These are phyloP conservation scores for Rhizoctonia solani DNA, from an alignment of 1,284 basidiomycete genomes.

Conservation along the genomic window DNA sequence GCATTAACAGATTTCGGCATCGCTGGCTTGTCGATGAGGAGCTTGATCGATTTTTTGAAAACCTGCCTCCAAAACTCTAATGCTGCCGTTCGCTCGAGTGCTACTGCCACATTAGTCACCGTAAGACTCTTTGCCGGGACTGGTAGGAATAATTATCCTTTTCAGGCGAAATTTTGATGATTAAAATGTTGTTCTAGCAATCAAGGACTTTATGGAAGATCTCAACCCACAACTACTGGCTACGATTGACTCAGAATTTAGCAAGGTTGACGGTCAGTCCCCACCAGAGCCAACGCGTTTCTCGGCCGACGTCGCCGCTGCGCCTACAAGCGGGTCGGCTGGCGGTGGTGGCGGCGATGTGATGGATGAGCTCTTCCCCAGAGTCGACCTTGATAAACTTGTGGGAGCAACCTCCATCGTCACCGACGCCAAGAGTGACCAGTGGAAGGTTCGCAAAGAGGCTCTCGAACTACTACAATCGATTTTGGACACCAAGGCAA, in stretches of 20 bases:
- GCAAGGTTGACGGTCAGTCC: conserved; percentile 82
- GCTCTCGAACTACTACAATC: conserved; percentile 85
- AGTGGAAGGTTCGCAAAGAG: conserved; percentile 98
- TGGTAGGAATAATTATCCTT: conserved; percentile 55
- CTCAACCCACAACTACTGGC: conserved; percentile 92
- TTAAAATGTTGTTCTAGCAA: conserved; percentile 55
- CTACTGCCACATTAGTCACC: conserved; percentile 93
- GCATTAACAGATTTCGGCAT: conserved; percentile 93
- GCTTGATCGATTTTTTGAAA: conserved; percentile 91
- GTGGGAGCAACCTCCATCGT: conserved; percentile 85
- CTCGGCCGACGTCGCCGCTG: conserved; percentile 70
- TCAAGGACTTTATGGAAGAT: conserved; percentile 92
- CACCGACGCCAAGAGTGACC: conserved; percentile 83
- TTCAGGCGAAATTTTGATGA: not conserved
- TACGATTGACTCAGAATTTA: conserved; percentile 92
- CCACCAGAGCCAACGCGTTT: conserved; percentile 80
- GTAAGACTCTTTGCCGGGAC: conserved; percentile 90
- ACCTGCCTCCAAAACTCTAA: conserved; percentile 89
- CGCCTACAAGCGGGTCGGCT: conserved; percentile 46
- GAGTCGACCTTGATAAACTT: conserved; percentile 89
- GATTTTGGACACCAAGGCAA: conserved; percentile 85
- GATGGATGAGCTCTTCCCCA: conserved; percentile 91
- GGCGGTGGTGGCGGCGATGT: conserved; percentile 62
- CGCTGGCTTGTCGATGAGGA: conserved; percentile 79
- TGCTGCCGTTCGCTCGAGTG: conserved; percentile 89